Conservation (phyloP, 1,284 basidiomycete genomes). For the Schizophyllum amplum region DNA sequence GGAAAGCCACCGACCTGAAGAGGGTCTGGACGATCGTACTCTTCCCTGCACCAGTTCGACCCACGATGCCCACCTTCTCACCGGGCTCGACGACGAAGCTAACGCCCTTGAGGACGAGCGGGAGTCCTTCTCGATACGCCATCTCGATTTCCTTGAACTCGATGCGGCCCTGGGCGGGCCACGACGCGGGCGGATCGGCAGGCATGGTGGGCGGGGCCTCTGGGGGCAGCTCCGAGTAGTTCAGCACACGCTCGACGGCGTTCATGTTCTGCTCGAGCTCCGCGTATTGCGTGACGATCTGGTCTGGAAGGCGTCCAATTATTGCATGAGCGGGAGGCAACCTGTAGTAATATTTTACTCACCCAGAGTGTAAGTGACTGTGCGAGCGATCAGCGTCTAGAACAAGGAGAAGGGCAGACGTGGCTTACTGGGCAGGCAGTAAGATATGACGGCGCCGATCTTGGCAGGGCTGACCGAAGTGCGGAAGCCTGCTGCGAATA, state of each 20-base stretch:
- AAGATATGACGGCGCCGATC: conserved; percentile 57
- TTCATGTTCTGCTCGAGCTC: conserved; percentile 93
- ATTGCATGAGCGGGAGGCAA: too few species aligned
- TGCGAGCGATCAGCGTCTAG: too few species aligned
- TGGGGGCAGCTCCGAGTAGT: conserved; percentile 76
- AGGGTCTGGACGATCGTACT: conserved; percentile 66
- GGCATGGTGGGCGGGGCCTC: conserved; percentile 68
- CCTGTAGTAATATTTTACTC: too few species aligned
- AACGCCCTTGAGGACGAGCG: conserved; percentile 62
- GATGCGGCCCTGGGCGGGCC: conserved; percentile 62
- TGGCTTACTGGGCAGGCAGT: conserved; percentile 50
- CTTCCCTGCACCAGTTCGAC: conserved; percentile 75
- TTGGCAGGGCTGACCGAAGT: conserved; percentile 30
- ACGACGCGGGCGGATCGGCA: conserved; percentile 46
- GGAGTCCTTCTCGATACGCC: conserved; percentile 66
- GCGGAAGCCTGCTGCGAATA: conserved; percentile 53
- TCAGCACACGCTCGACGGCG: conserved; percentile 76
- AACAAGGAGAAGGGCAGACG: too few species aligned
- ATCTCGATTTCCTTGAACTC: conserved; percentile 57
- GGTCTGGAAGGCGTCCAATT: too few species aligned
- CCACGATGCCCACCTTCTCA: conserved; percentile 88
- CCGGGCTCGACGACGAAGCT: conserved; percentile 61
- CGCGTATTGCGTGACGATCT: conserved; percentile 77
- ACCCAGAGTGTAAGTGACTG: too few species aligned
- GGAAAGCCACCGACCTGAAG: conserved; percentile 21